Percentiles rank a stretch among this genome's conserved stretches.
phyloP scores from a whole-genome alignment of 1,284 basidiomycete species.

The Leccinum olivaceoglutinosum region DNA sequence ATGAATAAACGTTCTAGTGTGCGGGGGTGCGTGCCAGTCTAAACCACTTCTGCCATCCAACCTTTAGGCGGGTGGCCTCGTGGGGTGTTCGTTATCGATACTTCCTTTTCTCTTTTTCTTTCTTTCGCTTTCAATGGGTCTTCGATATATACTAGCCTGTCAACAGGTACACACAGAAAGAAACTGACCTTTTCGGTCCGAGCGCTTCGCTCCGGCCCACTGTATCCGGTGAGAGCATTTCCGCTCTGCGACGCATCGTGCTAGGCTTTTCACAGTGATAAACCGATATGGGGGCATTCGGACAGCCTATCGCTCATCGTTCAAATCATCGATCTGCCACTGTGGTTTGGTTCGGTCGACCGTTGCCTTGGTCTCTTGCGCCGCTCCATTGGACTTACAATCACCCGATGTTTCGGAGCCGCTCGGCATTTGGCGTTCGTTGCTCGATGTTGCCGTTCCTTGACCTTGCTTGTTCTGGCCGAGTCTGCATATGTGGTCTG shows the following conservation, averaged over 20 bases:
- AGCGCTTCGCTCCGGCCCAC: neutral
- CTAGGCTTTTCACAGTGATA: slow-evolving; percentile 5
- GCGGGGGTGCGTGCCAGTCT: slow-evolving; percentile 1
- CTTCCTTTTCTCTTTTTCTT: neutral
- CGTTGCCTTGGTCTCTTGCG: neutral
- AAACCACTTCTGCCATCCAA: slow-evolving; percentile 2
- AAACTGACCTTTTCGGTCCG: neutral
- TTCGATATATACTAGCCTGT: neutral
- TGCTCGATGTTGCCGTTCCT: slow-evolving; percentile 8
- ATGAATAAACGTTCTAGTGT: neutral
- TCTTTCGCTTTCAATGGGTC: neutral
- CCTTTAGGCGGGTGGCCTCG: slow-evolving; percentile 4
- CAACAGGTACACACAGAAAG: slow-evolving; percentile 8
- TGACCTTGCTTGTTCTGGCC: neutral
- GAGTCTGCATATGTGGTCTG: neutral
- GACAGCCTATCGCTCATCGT: neutral
- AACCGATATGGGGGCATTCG: slow-evolving; percentile 15
- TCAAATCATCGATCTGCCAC: neutral
- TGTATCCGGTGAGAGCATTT: neutral
- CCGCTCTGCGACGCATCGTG: neutral
- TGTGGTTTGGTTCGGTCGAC: slow-evolving; percentile 1
- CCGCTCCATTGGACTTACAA: neutral
- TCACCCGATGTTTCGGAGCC: slow-evolving; percentile 1
- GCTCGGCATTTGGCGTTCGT: neutral
- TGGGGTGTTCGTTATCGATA: slow-evolving; percentile 3